Base-by-base conservation (phyloP, 805 yeast species). In the Candida anglica region DNA sequence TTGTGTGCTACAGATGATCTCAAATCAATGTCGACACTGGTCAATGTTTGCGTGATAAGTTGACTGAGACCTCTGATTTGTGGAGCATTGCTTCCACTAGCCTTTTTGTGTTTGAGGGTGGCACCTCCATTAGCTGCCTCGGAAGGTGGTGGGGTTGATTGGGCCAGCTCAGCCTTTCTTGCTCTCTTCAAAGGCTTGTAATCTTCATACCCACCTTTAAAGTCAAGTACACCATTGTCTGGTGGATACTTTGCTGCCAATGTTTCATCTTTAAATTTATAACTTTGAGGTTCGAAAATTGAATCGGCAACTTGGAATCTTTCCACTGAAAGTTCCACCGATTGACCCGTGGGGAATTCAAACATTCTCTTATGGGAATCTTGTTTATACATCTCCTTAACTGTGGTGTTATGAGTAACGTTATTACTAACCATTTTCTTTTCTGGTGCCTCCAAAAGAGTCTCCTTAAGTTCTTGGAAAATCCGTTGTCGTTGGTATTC, bases 1-100 rank as follows among this genome's bases (percentile, higher is more conserved):
- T 88, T 88, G 58, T 87, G 91, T 0, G 96, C 96, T 15, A 87
- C 67, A 27, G 87, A 83, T 1, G 96, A 83, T 39, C 95, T 72
- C 44, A 85, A 66, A 63, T 85, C 95, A 18, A 87, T 84, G 58
- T 89, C 96, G 30, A 81, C 72, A 37, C 70, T 64, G 31, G 72
- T 70, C 38, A 71, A 65, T 18, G 75, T 75, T 43, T 70, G 77
- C 28, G 73, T 72, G 36, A 76, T 70, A 40, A 88, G 63, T 38
- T 75, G 79, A 2, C 84, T 73, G 11, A 87, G 46, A 3, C 86
- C 85, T 36, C 67, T 48, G 6, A 59, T 46, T 30, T 48, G 41
- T 17, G 48, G 22, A 16, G 42, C 28, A n/a, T 36, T 38, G 21
- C 27, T 15, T 8, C 14, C 24, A 13, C 24, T 9, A 15, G 6